Base-by-base conservation (phyloP, 345 rosid species). In the Populus euphratica region DNA sequence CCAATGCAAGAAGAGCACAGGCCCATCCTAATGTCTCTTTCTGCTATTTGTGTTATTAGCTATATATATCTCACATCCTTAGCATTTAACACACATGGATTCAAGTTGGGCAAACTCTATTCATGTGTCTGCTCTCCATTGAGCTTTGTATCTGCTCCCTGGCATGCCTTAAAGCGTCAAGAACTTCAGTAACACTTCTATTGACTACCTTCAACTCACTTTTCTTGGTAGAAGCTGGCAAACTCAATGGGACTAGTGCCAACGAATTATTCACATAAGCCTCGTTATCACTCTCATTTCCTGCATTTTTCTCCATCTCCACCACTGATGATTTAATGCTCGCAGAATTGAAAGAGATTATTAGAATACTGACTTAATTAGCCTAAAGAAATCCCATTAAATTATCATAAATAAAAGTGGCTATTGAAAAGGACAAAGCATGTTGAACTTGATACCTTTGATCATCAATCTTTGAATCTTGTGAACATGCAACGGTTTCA, bases 131-230 rank as follows among this genome's bases (percentile, higher is more conserved):
- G 50, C 87, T 73, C 66, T 80, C 87, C 86, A 87, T 73, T 72
- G 80, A 75, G 75, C 61, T 72, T 35, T 82, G 83, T 63, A 87
- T 84, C 71, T 68, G 80, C 54, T 85, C 85, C 78, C 86, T 85
- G n/a, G 82, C 87, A 43, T 72, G 82, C 76, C 81, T 86, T 69
- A 90, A 69, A 1, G 84, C 77, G 52, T 88, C 93, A 54, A 87
- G 90, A 77, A 82, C 91, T 76, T 90, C 89, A 23, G 68, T 38
- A 43, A 77, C 84, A 73, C 83, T 88, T 72, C 73, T 71, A 68
- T 68, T 82, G 4, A 49, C 72, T 4, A 79, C 73, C 69, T 74
- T 77, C 73, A 69, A 21, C 77, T 83, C 87, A 23, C 69, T 73
- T 35, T 67, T 56, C 29, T 83, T 68, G 56, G 73, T 68, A 29